phyloP scores from a whole-genome alignment of 192 early-diverging fungal genomes.

The Backusella morwellensis region DNA sequence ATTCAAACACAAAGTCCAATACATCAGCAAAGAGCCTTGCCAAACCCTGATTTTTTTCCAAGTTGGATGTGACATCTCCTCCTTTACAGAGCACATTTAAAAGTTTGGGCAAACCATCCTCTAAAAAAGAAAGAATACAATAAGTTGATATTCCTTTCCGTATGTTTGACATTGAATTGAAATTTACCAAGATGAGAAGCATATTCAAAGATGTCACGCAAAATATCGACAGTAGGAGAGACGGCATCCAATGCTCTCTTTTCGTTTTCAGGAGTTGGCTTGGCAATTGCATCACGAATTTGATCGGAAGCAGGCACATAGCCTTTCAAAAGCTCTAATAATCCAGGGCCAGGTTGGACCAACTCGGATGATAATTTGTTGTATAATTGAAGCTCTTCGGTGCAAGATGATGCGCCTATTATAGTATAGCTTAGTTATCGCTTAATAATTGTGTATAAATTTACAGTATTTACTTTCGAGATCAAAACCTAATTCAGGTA shows the following conservation, averaged over 20 bases:
- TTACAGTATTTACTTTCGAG: slow-evolving; percentile 55
- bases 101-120: slow-evolving; percentile 59
- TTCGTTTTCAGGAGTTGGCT: slow-evolving; percentile 83
- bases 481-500: slow-evolving; percentile 59
- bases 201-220: slow-evolving; percentile 82
- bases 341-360: slow-evolving; percentile 43
- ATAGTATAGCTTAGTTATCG: not conserved
- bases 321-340: slow-evolving; percentile 52
- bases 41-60: slow-evolving; percentile 78
- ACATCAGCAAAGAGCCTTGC: slow-evolving; percentile 80
- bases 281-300: slow-evolving; percentile 84
- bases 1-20: slow-evolving; percentile 85
- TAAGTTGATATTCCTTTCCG: too few relatives aligned
- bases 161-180: not conserved
- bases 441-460: not conserved
- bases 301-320: slow-evolving; percentile 71
- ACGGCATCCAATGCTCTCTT: slow-evolving; percentile 85
- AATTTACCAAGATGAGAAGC: slow-evolving; percentile 68
- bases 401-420: slow-evolving; percentile 52
- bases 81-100: slow-evolving; percentile 67
- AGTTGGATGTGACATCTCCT: slow-evolving; percentile 54
- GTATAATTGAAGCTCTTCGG: slow-evolving; percentile 63
- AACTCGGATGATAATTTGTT: slow-evolving; percentile 54
- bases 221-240: slow-evolving; percentile 73
- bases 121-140: slow-evolving; percentile 29